Percentiles rank a stretch among this genome's conserved stretches.
These are phyloP conservation scores for Globisporangium cederbergense DNA, from an alignment of 352 stramenopile genomes.

Conservation along the genomic window DNA sequence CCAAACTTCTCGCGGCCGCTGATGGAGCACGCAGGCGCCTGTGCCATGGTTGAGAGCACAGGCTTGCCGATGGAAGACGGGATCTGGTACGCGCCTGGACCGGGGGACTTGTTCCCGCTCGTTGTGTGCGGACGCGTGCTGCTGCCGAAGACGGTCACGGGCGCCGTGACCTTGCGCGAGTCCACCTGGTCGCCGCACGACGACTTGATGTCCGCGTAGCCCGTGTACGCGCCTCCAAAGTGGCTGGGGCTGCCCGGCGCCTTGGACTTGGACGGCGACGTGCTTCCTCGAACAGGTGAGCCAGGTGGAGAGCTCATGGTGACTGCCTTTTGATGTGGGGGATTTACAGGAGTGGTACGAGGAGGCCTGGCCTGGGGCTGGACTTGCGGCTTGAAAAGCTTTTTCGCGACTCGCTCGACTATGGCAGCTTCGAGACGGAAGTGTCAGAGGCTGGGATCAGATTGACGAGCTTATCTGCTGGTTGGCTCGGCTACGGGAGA, in stretches of 20 bases:
- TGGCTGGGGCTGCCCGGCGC: constrained; percentile 25
- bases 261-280: constrained; percentile 42
- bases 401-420: constrained; percentile 11
- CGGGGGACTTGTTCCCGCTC: constrained; percentile 53
- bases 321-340: no score
- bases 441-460: not conserved
- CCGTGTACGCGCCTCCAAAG: constrained; percentile 25
- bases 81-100: constrained; percentile 63
- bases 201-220: constrained; percentile 68
- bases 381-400: constrained; percentile 2
- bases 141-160: constrained; percentile 59
- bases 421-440: not conserved
- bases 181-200: constrained; percentile 69
- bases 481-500: not conserved
- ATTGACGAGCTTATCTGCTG: not conserved
- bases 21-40: constrained; percentile 61
- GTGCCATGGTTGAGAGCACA: constrained; percentile 57
- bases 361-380: not conserved
- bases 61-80: constrained; percentile 69
- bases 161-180: constrained; percentile 67
- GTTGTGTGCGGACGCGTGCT: constrained; percentile 49
- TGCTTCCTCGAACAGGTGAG: constrained; percentile 27
- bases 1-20: constrained; percentile 78
- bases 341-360: no score
- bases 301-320: constrained; percentile 25